A percentile compares a stretch with the other conserved stretches of the same genome.
Evolutionary conservation across 306 rosid species (phyloP).

Genomic region (Medicago ruthenica): DNA sequence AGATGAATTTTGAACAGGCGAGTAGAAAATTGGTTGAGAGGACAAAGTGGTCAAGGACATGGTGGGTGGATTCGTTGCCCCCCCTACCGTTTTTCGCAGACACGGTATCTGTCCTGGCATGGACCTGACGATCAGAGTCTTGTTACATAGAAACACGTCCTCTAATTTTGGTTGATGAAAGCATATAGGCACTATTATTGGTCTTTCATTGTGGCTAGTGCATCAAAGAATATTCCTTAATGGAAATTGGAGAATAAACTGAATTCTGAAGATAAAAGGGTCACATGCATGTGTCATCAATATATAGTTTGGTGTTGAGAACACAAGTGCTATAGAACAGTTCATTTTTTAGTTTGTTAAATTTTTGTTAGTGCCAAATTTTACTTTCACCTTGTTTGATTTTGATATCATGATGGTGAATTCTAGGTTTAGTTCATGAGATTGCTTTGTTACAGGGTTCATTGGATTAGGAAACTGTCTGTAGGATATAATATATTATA

Average conservation of each 20-base stretch:
- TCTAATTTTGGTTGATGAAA: constrained; percentile 68
- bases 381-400: constrained; percentile 47
- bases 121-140: constrained; percentile 64
- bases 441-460: constrained; percentile 72
- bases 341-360: constrained; percentile 56
- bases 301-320: constrained; percentile 62
- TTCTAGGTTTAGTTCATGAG: constrained; percentile 77
- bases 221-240: constrained; percentile 54
- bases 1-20: constrained; percentile 54
- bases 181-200: constrained; percentile 54
- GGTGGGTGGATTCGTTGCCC: constrained; percentile 54
- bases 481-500: constrained; percentile 65
- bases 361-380: constrained; percentile 69
- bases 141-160: constrained; percentile 68
- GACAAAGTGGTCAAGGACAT: constrained; percentile 44
- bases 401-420: constrained; percentile 61
- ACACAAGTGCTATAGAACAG: constrained; percentile 59
- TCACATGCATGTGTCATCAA: constrained; percentile 53
- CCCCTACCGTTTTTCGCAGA: constrained; percentile 57
- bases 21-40: constrained; percentile 56
- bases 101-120: constrained; percentile 49
- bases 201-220: constrained; percentile 55
- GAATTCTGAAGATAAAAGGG: constrained; percentile 53
- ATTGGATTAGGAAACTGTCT: constrained; percentile 66
- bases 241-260: constrained; percentile 63